These are phyloP conservation scores for Datisca glomerata DNA, from an alignment of 306 rosid species.

Conservation along the genomic window DNA sequence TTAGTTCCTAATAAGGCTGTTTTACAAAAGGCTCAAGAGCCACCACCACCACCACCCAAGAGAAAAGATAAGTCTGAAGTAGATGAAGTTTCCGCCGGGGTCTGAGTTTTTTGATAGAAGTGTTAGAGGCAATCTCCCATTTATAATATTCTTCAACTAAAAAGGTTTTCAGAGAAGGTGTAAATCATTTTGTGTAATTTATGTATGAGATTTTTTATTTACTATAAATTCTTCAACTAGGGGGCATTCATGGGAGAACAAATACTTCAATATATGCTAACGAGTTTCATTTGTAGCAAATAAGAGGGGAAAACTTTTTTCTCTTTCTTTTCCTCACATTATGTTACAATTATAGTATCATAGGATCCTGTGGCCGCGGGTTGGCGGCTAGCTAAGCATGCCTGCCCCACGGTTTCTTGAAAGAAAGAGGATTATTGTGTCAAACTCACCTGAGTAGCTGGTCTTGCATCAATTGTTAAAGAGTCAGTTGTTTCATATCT, in stretches of 20 bases:
- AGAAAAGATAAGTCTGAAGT: conserved; percentile 37
- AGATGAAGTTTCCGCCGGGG: conserved; percentile 66
- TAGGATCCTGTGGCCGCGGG: too few relatives aligned
- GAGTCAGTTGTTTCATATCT: too few relatives aligned
- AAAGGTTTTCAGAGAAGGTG: conserved; percentile 17
- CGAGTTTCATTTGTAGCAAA: background rate
- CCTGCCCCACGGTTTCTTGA: too few relatives aligned
- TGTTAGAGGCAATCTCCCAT: conserved; percentile 16
- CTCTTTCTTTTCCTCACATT: too few relatives aligned
- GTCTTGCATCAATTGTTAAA: too few relatives aligned
- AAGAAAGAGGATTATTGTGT: too few relatives aligned
- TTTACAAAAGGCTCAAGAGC: conserved; percentile 64
- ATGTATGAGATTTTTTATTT: conserved; percentile 16
- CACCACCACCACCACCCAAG: too few relatives aligned
- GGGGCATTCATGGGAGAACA: background rate
- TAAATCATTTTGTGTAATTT: conserved; percentile 10
- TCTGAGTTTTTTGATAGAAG: conserved; percentile 25
- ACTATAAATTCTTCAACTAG: background rate
- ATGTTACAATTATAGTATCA: too few relatives aligned
- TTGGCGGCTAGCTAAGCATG: too few relatives aligned
- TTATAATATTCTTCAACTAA: conserved; percentile 22
- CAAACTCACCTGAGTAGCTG: too few relatives aligned
- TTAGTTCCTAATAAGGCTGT: conserved; percentile 75
- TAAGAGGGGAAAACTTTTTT: too few relatives aligned
- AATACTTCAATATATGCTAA: background rate